Conservation (phyloP, 139 green algal species). For the Chlamydomonas incerta region DNA sequence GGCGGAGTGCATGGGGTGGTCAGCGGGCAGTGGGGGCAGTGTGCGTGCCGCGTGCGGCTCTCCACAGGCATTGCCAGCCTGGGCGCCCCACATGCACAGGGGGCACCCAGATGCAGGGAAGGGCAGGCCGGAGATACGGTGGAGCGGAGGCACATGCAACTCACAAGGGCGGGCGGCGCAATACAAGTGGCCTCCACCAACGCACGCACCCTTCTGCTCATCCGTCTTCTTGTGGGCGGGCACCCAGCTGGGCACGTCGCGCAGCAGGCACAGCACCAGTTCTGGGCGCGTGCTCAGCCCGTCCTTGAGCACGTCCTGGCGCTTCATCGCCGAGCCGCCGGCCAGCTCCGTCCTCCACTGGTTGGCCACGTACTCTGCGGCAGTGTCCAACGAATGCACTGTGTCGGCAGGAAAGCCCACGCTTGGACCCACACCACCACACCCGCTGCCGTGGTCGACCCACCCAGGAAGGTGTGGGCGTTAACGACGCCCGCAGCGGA, state of each 20-base stretch:
- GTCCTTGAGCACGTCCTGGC: neutral
- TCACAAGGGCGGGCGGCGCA: neutral
- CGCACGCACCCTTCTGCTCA: neutral
- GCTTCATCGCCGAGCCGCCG: neutral
- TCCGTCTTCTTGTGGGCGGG: neutral
- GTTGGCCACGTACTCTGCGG: neutral
- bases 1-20: no score
- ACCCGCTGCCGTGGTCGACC: neutral
- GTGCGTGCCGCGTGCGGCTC: no score
- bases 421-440: neutral
- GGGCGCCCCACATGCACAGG: no score
- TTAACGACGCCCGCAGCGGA: neutral
- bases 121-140: no score
- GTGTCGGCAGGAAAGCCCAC: neutral
- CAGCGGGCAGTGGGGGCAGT: no score
- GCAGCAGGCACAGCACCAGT: neutral
- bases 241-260: neutral
- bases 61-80: neutral
- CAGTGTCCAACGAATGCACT: neutral
- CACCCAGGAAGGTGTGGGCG: slow-evolving; percentile 2
- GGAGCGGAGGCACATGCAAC: neutral
- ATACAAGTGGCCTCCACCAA: neutral
- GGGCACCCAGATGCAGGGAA: neutral
- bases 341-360: neutral
- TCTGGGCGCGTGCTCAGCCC: neutral